These are phyloP conservation scores for Cupressus sempervirens DNA, from an alignment of 75 land plant species.

Conservation along the genomic window DNA sequence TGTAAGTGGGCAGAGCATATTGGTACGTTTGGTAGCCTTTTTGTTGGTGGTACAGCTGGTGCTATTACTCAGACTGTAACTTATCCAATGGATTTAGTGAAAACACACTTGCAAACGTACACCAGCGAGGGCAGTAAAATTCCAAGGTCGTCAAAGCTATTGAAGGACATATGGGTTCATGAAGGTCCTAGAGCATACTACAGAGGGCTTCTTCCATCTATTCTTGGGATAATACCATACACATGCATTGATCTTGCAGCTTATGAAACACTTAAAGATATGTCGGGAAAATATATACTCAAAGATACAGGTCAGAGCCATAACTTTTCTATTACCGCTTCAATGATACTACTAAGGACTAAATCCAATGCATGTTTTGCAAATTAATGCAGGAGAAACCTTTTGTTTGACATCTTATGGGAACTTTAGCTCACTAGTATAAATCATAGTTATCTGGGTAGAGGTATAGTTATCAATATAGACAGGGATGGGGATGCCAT, in stretches of 20 bases:
- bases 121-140: conserved; percentile 43
- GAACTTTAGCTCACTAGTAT: neutral
- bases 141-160: conserved; percentile 41
- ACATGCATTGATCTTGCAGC: conserved; percentile 89
- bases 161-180: conserved; percentile 63
- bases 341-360: neutral
- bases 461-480: too few relatives aligned
- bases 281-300: conserved; percentile 56
- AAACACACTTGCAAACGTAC: conserved; percentile 74
- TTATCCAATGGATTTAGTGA: conserved; percentile 90
- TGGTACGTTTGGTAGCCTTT: conserved; percentile 61
- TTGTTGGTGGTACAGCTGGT: conserved; percentile 88
- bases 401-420: neutral
- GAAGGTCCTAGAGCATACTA: conserved; percentile 80
- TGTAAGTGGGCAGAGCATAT: conserved; percentile 44
- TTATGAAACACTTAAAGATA: conserved; percentile 84
- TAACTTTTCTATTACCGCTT: neutral
- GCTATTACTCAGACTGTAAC: conserved; percentile 84
- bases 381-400: neutral
- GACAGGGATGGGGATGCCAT: too few relatives aligned
- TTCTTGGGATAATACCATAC: conserved; percentile 89
- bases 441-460: too few relatives aligned
- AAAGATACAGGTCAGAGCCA: conserved; percentile 55
- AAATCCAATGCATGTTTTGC: neutral
- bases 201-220: conserved; percentile 73